A percentile compares a stretch with the other conserved stretches of the same genome.
phyloP scores from a whole-genome alignment of 257 asterid genomes.

The Nicotiana tabacum region DNA sequence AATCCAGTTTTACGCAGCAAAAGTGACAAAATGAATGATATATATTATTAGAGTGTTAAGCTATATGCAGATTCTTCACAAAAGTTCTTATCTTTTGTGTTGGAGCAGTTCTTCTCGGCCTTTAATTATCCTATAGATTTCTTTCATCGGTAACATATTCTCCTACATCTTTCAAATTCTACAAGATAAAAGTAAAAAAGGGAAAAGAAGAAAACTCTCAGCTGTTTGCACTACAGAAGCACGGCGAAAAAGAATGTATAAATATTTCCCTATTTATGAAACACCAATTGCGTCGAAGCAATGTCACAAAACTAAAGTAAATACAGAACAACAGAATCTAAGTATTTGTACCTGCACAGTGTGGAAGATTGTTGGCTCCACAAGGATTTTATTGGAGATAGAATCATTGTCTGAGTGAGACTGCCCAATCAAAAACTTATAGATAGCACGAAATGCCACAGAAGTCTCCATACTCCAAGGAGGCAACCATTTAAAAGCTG shows the following conservation, averaged over 20 bases:
- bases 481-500: conserved; percentile 89
- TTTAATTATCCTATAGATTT: not conserved
- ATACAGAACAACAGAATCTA: not conserved
- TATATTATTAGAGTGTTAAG: not conserved
- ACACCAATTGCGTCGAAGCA: not conserved
- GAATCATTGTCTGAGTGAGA: conserved; percentile 46
- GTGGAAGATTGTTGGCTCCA: conserved; percentile 43
- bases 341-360: conserved; percentile 55
- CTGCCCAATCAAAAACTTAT: conserved; percentile 66
- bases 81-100: not conserved
- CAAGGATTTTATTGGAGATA: conserved; percentile 29
- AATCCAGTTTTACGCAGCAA: not conserved
- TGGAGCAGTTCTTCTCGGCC: not conserved
- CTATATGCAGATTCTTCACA: not conserved
- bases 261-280: not conserved
- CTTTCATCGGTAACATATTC: not conserved
- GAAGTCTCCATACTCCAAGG: conserved; percentile 91
- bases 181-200: not conserved
- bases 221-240: not conserved
- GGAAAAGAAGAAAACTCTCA: not conserved
- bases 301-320: not conserved
- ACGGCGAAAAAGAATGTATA: not conserved
- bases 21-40: not conserved
- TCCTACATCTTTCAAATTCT: not conserved
- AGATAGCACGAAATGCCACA: conserved; percentile 84